These are phyloP conservation scores for Spergularia azorica DNA, from an alignment of 179 eudicot species.

Conservation along the genomic window DNA sequence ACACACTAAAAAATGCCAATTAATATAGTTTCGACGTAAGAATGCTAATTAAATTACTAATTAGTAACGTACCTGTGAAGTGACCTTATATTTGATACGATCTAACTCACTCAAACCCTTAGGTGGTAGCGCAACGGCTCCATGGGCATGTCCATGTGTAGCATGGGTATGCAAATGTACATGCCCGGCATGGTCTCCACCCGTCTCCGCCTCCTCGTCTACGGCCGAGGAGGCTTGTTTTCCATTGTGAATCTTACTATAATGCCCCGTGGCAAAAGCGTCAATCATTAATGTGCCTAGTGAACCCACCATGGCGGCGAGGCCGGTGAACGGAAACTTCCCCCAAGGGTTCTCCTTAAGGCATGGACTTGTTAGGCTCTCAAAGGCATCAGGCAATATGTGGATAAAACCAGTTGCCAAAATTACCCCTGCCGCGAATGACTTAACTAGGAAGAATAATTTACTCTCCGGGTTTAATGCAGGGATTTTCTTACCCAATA, in stretches of 20 bases:
- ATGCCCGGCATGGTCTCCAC: constrained; percentile 35
- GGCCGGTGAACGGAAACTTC: constrained; percentile 57
- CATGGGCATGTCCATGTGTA: constrained; percentile 70
- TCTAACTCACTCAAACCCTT: constrained; percentile 25
- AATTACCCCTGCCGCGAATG: constrained; percentile 80
- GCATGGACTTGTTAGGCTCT: constrained; percentile 50
- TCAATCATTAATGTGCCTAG: constrained; percentile 66
- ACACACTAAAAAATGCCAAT: neutral
- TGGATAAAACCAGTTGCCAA: constrained; percentile 66
- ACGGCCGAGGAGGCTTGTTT: neutral
- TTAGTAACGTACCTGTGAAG: constrained; percentile 27
- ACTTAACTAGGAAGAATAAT: constrained; percentile 59
- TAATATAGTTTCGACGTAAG: neutral
- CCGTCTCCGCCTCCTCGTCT: constrained; percentile 29
- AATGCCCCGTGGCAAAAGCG: constrained; percentile 53
- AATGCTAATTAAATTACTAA: too few species aligned
- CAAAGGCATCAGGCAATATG: constrained; percentile 63
- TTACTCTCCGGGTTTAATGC: constrained; percentile 51
- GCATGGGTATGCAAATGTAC: constrained; percentile 59
- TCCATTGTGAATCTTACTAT: constrained; percentile 37
- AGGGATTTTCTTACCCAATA: constrained; percentile 26
- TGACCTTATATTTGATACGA: constrained; percentile 38
- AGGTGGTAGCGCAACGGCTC: constrained; percentile 20
- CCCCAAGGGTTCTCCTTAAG: constrained; percentile 46
- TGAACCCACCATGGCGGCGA: constrained; percentile 58